Base-by-base conservation (phyloP, 305 asterid species). In the Solanum hybrid region DNA sequence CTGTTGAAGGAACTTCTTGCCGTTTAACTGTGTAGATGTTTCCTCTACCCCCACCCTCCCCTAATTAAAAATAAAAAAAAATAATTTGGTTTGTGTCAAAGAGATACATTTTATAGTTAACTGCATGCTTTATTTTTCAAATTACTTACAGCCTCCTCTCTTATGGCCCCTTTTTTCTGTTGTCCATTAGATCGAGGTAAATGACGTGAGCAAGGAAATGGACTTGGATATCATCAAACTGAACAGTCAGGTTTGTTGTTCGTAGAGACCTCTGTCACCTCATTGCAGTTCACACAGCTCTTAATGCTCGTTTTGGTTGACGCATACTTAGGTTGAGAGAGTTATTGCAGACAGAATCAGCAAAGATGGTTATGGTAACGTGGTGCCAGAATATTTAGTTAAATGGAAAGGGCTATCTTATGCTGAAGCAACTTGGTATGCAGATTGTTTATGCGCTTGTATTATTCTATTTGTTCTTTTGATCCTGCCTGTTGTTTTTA, bases 141-240 rank as follows among this genome's bases (percentile, higher is more conserved):
- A 33, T 57, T 85, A 85, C 31, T 57, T 85, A 57, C 88, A 29
- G 11, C 20, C 18, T 31, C 88, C 76, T 31, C 46, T 85, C 76
- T 85, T 57, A 85, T 85, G 76, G 22, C 42, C 46, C 76, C 37
- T 57, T 24, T 57, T 57, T 80, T 35, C 61, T 46, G 76, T 90
- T 90, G 88, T 88, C 46, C 89, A 75, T 91, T 93, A 98, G 99
- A 97, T 97, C 90, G 99, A 98, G 95, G 98, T 96, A 88, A 96
- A 97, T 95, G 99, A 98, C 92, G 99, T 98, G 90, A 95, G 98
- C 97, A 98, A 97, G 96, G 99, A 98, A 95, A 98, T 98, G 99
- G 99, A 98, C 93, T 93, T 98, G 96, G 99, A 98, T 93, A 97
- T 98, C 90, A 97, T 98, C 91, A 97, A 96, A 92, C 98, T 94